Evolutionary conservation across 352 stramenopile species (phyloP), one percentile per base, ranked within the genome.

Genomic region (Globisporangium iwayamae): DNA sequence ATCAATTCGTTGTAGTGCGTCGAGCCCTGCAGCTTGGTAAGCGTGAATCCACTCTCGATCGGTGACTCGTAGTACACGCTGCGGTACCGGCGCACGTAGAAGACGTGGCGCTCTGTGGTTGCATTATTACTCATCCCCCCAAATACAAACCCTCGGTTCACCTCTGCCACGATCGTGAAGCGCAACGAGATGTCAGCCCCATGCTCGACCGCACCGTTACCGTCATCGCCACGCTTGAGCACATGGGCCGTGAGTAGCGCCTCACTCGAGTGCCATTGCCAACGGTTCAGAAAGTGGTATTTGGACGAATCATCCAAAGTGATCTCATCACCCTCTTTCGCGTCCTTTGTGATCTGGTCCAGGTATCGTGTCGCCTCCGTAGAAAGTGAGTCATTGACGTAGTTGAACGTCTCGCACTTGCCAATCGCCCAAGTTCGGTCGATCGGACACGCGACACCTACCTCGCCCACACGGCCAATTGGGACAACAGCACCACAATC

Each of bases 1-100:
- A 92, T 85, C 10, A 85, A 69, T 56, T 94, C 85, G 18, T 83
- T 79, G 69, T 90, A 81, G 18, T 76, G 38, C 4, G 47, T 64
- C n/a, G 74, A 46, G 3, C 60, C 10, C 3, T 13, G 14, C 2
- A 38, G 30, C 30, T 53, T 51, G 8, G 34, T 10, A 8, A 60
- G 30, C 22, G 9, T 58, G 47, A 59, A 58, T 4, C 13, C 34
- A 2, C 47, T 60, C 25, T 48, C 34, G 20, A 62, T 39, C n/a
- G 22, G 43, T 7, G 32, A 38, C 14, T 53, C 43, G 34, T 51
- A 63, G 36, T 38, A 36, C 36, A 60, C 13, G 14, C 51, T 60
- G 32, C 54, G 54, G 22, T 60, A 60, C 34, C 38, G 54, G 7
- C 22, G 54, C 13, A 60, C 16, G 36, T 60, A 13, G 14, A 60